Evolutionary conservation across 768 basidiomycete genomes (phyloP), one percentile per base, ranked within the genome.

Genomic region (Stropharia rugosoannulata): DNA sequence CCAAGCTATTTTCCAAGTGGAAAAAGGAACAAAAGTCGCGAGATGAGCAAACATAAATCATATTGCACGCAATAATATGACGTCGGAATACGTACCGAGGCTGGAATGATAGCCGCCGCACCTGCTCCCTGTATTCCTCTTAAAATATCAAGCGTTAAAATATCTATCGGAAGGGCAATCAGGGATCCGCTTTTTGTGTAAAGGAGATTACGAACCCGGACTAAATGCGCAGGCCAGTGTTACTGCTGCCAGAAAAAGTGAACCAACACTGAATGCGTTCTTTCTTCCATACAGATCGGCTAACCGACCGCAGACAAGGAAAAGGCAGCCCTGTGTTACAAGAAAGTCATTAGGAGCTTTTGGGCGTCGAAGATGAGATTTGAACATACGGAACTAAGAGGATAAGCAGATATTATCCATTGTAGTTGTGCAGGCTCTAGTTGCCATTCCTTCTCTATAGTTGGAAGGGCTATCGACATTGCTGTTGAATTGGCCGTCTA

Each of bases 61-160:
- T 22, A 22, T 22, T 22, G 22, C 22, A 22, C 22, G 22, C 4
- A 22, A 22, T 22, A 22, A 22, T 4, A 22, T 22, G 22, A 22
- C 4, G 22, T 22, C 22, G 22, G 22, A 22, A 22, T 22, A 56
- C 73, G 58, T 49, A 90, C 88, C 10, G 85, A 77, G 13, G 90
- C 82, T 4, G 91, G 91, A 13, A 92, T 82, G 4, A 80, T 79
- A 0, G 90, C 91, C 0, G 92, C 89, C 0, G 80, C 80, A 1
- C 91, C 94, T n/a, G 88, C 72, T 2, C 94, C 94, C 59, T 93
- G 89, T 15, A 93, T 67, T 0, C 81, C 95, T 55, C 95, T 79
- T 13, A 94, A 75, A 13, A 95, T 69, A 58, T 86, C 81, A 36
- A 97, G 71, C 0, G 81, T 79, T 7, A 86, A 68, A 7, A 79